Evolutionary conservation across 176 grass and related monocot species (phyloP), one percentile per base, ranked within the genome.

Genomic region (Oryza meridionalis): DNA sequence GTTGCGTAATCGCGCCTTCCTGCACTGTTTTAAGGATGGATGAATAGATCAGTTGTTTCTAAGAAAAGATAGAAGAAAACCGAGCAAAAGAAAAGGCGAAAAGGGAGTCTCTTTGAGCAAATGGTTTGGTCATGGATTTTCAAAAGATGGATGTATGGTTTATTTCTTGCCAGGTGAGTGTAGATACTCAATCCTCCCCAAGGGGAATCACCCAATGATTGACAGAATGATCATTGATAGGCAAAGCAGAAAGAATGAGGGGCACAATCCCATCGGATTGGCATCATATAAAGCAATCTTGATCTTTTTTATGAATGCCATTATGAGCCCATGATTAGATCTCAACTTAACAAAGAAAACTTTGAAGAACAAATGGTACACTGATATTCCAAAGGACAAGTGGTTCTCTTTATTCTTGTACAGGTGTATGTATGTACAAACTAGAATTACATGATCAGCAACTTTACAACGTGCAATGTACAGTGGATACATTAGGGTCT

Each of bases 291-390:
- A 87, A 90, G 70, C 81, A 63, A 40, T 45, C 59, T 65, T 80
- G 16, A 84, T 80, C 84, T 87, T 87, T 87, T 87, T 84, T 71
- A 33, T 24, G 26, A 80, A 78, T 76, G 13, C 51, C 80, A 84
- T 84, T 68, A 87, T 87, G 42, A 79, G 76, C 64, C 22, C 84
- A 87, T 90, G 84, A 80, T 87, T 65, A 84, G 49, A 76, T 83
- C 64, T 76, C 29, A 84, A 33, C 76, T 62, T 76, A 42, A 70
- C 40, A 76, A 80, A 50, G 80, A 50, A 43, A 76, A 76, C 27
- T 53, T 76, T 65, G 75, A 44, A 51, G 42, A 71, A 45, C 46
- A 78, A 76, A 86, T 83, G 61, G 53, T 81, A 77, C 85, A 76
- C 29, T 65, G 43, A 37, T 70, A 22, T 87, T 87, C 79, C 27